Base-by-base conservation (phyloP, 805 yeast species). In the Ogataea saltuana region DNA sequence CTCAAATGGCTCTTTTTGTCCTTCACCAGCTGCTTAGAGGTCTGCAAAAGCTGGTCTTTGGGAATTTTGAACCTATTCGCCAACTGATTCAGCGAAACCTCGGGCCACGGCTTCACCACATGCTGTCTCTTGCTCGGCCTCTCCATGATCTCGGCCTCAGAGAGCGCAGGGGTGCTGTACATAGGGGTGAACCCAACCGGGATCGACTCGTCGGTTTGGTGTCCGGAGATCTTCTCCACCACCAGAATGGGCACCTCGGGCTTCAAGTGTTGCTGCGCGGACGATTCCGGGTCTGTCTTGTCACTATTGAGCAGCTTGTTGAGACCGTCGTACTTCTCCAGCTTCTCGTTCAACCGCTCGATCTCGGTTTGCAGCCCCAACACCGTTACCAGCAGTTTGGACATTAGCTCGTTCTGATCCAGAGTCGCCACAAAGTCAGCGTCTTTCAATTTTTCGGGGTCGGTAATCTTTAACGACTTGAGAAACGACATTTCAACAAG, bases 31-130 rank as follows among this genome's bases (percentile, higher is more conserved):
- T 27, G 33, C 29, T 49, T 50, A 21, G 49, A 48, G 6, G 51
- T 39, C 29, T 46, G 52, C 12, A 39, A 6, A 9, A 51, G 32
- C 34, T 46, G 51, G 12, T 55, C 56, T 30, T 51, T 53, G 6
- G 65, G 50, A 17, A 60, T 45, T 17, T 56, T 57, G 35, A 59
- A 59, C 43, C 59, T 47, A 10, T 47, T 45, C 2, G 63, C 64
- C 20, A 60, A 39, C 46, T 59, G 62, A 33, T 42, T 51, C n/a
- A 59, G 45, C 7, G 65, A 53, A 9, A 54, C 49, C 40, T 60
- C 64, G 5, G 58, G 58, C 62, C 62, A 59, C 11, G 63, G 63
- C 36, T 49, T 54, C 32, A 54, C 55, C 10, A 55, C 46, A 3
- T 43, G 49, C 33, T 51, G 51, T 43, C 49, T 53, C 20, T 49